Base-by-base conservation (phyloP, 345 rosid species). In the Zanthoxylum bungeanum region DNA sequence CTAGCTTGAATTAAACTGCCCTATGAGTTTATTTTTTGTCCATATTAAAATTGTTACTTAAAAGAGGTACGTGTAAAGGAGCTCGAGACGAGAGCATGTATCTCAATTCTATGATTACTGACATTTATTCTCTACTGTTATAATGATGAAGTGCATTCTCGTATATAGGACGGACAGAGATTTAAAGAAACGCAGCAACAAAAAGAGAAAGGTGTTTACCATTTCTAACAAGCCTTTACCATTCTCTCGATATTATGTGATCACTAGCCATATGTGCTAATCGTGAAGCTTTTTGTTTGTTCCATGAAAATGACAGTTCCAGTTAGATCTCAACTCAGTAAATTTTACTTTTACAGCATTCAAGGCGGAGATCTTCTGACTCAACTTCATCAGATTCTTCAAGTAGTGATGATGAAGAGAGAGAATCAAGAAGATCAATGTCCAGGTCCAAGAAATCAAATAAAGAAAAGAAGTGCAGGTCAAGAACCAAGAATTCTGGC, bases 121-220 rank as follows among this genome's bases (percentile, higher is more conserved):
- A 2, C 50, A 7, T 47, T 33, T 24, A 16, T 24, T 72, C 5
- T 59, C 4, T 8, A 39, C 50, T 22, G 61, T 52, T 60, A 71
- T 78, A 70, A 72, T 64, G 60, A 34, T 42, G 25, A 42, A 72
- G n/a, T 69, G 27, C 76, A 24, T 64, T 71, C 65, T 77, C 72
- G 81, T 91, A 89, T 98, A 88, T 84, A 85, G 83, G 81, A 93
- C 86, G 78, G 97, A 86, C 50, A 93, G 83, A 82, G 94, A 91
- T 80, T 79, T 79, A 34, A 91, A 85, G 90, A 96, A 85, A 83
- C 89, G 76, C 69, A 80, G 88, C 72, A 84, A 91, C 84, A 93
- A 85, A 74, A 92, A 84, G 80, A 87, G 98, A 84, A 96, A 93
- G 97, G 98, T 95, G 53, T 50, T 16, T 70, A 22, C 5, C 27